These are phyloP conservation scores for Phialophora tarda DNA, from an alignment of 2,329 filamentous ascomycete genomes.

Conservation along the genomic window DNA sequence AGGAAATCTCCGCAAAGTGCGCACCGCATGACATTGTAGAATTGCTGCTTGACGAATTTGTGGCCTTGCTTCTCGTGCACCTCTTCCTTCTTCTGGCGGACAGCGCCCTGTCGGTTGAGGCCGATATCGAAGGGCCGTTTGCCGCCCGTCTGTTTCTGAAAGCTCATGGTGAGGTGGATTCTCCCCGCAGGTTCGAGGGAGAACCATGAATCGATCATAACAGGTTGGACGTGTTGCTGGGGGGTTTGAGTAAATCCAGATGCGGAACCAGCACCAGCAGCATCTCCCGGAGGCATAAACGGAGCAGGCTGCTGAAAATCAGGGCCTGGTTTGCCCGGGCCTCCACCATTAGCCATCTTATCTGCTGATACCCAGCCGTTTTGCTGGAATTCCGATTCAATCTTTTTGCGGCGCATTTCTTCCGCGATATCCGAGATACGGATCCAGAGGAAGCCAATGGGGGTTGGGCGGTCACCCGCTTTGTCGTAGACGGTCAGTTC, in stretches of 20 bases:
- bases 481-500: constrained; percentile 98
- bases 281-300: constrained; percentile 43
- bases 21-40: constrained; percentile 99
- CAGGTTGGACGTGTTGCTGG: constrained; percentile 37
- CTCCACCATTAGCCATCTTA: constrained; percentile 74
- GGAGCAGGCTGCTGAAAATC: constrained; percentile 51
- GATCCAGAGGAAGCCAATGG: constrained; percentile 95
- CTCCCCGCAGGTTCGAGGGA: constrained; percentile 92
- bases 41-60: constrained; percentile 98
- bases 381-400: constrained; percentile 92
- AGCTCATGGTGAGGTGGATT: constrained; percentile 89
- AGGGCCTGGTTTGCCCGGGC: constrained; percentile 57
- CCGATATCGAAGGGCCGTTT: constrained; percentile 83
- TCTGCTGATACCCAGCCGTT: constrained; percentile 98
- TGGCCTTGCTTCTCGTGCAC: constrained; percentile 98
- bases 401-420: constrained; percentile 95
- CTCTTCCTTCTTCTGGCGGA: constrained; percentile 97
- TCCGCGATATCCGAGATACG: constrained; percentile 96
- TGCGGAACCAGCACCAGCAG: constrained; percentile 47
- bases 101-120: constrained; percentile 90
- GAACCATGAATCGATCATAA: constrained; percentile 88
- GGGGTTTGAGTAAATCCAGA: constrained; percentile 43
- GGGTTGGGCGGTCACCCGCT: constrained; percentile 83
- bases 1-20: constrained; percentile 97
- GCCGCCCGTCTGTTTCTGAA: constrained; percentile 87